Evolutionary conservation across 108 stramenopile genomes (phyloP).

Genomic region (Asterionellopsis glacialis): DNA sequence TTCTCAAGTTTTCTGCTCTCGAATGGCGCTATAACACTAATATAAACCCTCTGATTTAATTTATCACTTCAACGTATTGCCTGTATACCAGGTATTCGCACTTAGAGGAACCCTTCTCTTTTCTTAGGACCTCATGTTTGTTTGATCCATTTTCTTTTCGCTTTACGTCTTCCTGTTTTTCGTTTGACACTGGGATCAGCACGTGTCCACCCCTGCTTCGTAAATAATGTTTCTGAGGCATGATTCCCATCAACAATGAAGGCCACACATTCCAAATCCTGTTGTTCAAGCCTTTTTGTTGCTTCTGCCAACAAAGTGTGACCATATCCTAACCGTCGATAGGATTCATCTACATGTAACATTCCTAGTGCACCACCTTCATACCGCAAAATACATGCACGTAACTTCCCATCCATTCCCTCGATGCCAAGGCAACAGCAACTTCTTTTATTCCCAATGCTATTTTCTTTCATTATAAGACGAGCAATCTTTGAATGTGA

Average conservation of each 20-base stretch:
- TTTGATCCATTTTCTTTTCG: constrained; percentile 17
- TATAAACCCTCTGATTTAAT: too few relatives aligned
- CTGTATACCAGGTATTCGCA: too few relatives aligned
- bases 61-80: too few relatives aligned
- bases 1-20: too few relatives aligned
- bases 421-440: constrained; percentile 43
- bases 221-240: constrained; percentile 43
- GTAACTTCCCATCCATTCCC: constrained; percentile 14
- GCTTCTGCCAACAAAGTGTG: constrained; percentile 28
- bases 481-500: constrained; percentile 1
- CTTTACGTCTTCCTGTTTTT: constrained; percentile 17
- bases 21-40: too few relatives aligned
- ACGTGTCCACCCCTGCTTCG: constrained; percentile 29
- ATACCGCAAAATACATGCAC: constrained; percentile 40
- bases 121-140: neutral
- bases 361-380: constrained; percentile 44
- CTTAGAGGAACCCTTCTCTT: too few relatives aligned
- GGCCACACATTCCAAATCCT: constrained; percentile 13
- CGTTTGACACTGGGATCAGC: constrained; percentile 12
- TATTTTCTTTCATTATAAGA: neutral
- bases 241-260: constrained; percentile 47
- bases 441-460: constrained; percentile 8
- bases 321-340: constrained; percentile 36
- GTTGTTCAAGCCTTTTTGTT: constrained; percentile 14
- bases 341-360: constrained; percentile 36